Percentiles rank a stretch among this genome's conserved stretches.
Conservation (phyloP, 345 rosid species). For the Heritiera fomes region DNA sequence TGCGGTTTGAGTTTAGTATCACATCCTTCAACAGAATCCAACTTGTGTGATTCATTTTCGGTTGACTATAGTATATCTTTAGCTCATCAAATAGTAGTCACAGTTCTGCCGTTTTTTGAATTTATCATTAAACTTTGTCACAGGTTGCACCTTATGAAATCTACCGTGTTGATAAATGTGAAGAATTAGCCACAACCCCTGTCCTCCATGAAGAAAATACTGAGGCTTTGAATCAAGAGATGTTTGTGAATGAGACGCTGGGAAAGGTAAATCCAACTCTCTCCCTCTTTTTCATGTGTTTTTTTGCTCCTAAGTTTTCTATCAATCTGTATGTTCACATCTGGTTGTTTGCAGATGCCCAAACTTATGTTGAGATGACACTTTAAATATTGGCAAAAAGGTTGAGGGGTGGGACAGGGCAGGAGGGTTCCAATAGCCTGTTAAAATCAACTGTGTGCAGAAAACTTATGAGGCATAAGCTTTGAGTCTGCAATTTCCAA, state of each 20-base stretch:
- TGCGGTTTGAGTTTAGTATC: neutral
- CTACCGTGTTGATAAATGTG: conserved; percentile 60
- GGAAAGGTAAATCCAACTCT: conserved; percentile 50
- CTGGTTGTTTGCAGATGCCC: neutral
- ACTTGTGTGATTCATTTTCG: conserved; percentile 3
- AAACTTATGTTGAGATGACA: neutral
- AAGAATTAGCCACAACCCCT: conserved; percentile 41
- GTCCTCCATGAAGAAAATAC: conserved; percentile 39
- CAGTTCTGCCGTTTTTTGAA: conserved; percentile 7
- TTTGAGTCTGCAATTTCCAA: neutral
- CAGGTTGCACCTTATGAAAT: conserved; percentile 88
- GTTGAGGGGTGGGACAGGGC: neutral
- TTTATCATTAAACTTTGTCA: conserved; percentile 26
- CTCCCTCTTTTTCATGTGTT: conserved; percentile 1
- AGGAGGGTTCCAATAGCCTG: neutral
- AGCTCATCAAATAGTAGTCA: neutral
- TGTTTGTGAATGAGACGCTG: conserved; percentile 35
- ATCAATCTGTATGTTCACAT: neutral
- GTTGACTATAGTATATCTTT: neutral
- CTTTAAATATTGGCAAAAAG: neutral
- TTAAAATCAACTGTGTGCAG: neutral
- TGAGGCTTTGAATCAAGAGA: conserved; percentile 51
- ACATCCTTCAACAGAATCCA: neutral
- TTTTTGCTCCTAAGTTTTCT: neutral
- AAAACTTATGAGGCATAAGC: neutral